Percentiles rank a stretch among this genome's conserved stretches.
Conservation (phyloP, 768 basidiomycete genomes). For the Artomyces pyxidatus region DNA sequence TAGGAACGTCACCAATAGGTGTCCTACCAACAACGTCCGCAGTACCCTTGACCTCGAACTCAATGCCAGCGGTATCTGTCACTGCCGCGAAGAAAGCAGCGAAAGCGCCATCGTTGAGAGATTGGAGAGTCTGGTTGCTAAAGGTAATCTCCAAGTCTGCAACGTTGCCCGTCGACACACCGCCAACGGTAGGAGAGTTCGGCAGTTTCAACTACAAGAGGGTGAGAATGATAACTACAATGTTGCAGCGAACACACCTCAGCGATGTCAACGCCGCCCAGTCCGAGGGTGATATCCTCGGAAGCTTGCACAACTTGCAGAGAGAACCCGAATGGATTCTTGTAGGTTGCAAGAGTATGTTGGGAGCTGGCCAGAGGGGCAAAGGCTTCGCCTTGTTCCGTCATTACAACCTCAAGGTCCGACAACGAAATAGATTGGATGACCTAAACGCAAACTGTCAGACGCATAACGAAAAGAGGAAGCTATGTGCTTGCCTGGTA, state of each 20-base stretch:
- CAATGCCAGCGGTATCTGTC: conserved; percentile 37
- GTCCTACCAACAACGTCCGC: conserved; percentile 55
- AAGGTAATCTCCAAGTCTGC: conserved; percentile 53
- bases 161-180: conserved; percentile 64
- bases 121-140: conserved; percentile 43
- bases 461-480: background rate
- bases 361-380: conserved; percentile 53
- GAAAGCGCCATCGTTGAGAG: conserved; percentile 49
- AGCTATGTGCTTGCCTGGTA: conserved; percentile 30
- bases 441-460: conserved; percentile 28
- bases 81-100: conserved; percentile 49
- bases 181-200: conserved; percentile 38
- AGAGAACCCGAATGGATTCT: conserved; percentile 73
- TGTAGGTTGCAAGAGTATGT: conserved; percentile 47
- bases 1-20: conserved; percentile 56
- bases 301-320: conserved; percentile 52
- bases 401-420: conserved; percentile 48
- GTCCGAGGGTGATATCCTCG: conserved; percentile 44
- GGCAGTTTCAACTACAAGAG: conserved; percentile 45
- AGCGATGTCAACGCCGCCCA: conserved; percentile 42
- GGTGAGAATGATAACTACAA: too few species aligned
- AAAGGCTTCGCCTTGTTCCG: conserved; percentile 44
- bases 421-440: conserved; percentile 55
- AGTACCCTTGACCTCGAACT: conserved; percentile 45
- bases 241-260: too few species aligned